Percentiles rank a stretch among this genome's conserved stretches.
These are phyloP conservation scores for Chlamydomonas applanata DNA, from an alignment of 139 green algal genomes.

Conservation along the genomic window DNA sequence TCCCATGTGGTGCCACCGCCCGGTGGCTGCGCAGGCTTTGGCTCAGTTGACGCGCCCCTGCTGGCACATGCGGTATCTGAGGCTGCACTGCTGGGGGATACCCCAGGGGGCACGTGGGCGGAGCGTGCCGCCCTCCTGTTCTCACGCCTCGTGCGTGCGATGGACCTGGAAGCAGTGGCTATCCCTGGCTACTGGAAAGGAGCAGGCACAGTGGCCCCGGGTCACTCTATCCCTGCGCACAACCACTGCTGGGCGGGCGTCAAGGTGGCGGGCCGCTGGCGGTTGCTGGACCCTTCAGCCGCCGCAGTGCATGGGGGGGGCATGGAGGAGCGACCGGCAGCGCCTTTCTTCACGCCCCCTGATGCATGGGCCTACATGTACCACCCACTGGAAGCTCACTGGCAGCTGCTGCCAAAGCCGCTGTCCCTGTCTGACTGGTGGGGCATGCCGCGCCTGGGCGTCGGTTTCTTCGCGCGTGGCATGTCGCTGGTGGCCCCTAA, in stretches of 20 bases:
- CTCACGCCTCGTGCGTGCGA: constrained; percentile 30
- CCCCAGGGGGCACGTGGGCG: constrained; percentile 42
- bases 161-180: constrained; percentile 52
- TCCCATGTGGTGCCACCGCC: constrained; percentile 22
- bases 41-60: constrained; percentile 32
- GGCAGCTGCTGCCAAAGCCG: constrained; percentile 52
- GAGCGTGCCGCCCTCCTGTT: constrained; percentile 55
- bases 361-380: constrained; percentile 54
- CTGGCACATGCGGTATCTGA: constrained; percentile 16
- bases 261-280: constrained; percentile 52
- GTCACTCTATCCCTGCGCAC: constrained; percentile 35
- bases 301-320: constrained; percentile 28
- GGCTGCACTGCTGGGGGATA: neutral
- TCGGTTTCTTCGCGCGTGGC: constrained; percentile 33
- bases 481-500: neutral
- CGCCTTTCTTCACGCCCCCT: constrained; percentile 49
- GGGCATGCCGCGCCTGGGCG: constrained; percentile 33
- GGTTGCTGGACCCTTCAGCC: constrained; percentile 55
- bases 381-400: constrained; percentile 53
- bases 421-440: constrained; percentile 32
- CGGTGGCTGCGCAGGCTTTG: constrained; percentile 9
- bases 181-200: constrained; percentile 57
- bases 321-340: neutral
- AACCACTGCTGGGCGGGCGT: constrained; percentile 67
- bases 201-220: constrained; percentile 28